phyloP scores from a whole-genome alignment of 768 basidiomycete genomes.

The Tulasnella sp. region DNA sequence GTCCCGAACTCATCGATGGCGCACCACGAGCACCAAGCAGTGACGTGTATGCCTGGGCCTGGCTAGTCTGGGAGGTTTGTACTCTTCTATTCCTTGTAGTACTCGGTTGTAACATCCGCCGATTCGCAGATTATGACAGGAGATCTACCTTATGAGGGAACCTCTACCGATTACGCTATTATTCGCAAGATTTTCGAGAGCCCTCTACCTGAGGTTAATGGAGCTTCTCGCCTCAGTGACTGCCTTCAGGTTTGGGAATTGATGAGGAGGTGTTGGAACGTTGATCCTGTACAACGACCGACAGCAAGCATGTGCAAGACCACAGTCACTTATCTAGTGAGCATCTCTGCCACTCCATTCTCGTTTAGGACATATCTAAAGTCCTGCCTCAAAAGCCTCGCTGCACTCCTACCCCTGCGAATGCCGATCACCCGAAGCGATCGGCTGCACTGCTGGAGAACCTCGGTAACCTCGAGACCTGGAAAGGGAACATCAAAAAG shows the following conservation, averaged over 20 bases:
- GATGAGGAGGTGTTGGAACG: neutral
- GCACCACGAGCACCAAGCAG: neutral
- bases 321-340: neutral
- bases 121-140: neutral
- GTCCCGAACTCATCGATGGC: conserved; percentile 7
- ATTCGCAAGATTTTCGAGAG: neutral
- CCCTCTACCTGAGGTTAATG: neutral
- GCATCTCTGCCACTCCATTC: no score
- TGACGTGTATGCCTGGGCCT: neutral
- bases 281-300: neutral
- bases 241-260: neutral
- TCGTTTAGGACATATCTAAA: neutral
- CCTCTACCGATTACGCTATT: neutral
- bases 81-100: neutral
- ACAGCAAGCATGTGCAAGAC: neutral
- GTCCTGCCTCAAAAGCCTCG: neutral
- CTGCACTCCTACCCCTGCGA: neutral
- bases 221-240: neutral
- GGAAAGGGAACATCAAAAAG: neutral
- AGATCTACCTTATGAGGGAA: neutral
- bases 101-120: neutral
- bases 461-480: neutral
- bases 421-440: no score
- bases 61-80: neutral
- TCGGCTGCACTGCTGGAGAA: neutral